Base-by-base conservation (phyloP, 2,329 filamentous ascomycete genomes). In the Fusarium sp. region DNA sequence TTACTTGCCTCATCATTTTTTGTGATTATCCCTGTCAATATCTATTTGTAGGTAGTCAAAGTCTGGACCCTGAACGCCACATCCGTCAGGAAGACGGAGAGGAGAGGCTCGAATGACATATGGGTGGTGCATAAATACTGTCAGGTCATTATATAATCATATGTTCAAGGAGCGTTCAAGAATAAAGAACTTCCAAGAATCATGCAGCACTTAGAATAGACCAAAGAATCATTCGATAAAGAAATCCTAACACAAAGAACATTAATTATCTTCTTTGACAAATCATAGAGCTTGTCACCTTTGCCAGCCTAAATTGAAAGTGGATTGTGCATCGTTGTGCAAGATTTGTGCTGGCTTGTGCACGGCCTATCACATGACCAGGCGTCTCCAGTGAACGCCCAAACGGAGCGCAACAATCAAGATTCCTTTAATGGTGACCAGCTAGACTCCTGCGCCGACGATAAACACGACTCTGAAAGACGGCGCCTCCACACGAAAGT, bases 261-360 rank as follows among this genome's bases (percentile, higher is more conserved):
- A 28, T 51, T 9, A 53, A 41, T n/a, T 18, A 14, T 42, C 13
- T 40, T 41, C 27, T 12, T n/a, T 11, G 16, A 27, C 11, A 30
- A 32, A 37, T 20, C 16, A 14, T 18, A 11, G 11, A 40, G 28
- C 42, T 28, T 23, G 21, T 45, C 32, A 37, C 32, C 32, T 37
- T 37, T 40, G 9, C 34, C 34, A n/a, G 18, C 34, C 34, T 11
- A n/a, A 37, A 50, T 8, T n/a, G 16, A 16, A 37, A 23, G 25
- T 32, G 25, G 4, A 20, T 48, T 66, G 25, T 58, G 66, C 40
- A 41, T 18, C 37, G 21, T 42, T 51, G 30, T 32, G 34, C 40
- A 45, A 27, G 42, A 23, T 11, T 61, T 53, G 18, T 55, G 55
- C 58, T 63, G 65, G 32, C 45, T 72, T 71, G 73, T 78, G 76